Evolutionary conservation across 805 yeast species (phyloP), one percentile per base, ranked within the genome.

Genomic region (Millerozyma acaciae): DNA sequence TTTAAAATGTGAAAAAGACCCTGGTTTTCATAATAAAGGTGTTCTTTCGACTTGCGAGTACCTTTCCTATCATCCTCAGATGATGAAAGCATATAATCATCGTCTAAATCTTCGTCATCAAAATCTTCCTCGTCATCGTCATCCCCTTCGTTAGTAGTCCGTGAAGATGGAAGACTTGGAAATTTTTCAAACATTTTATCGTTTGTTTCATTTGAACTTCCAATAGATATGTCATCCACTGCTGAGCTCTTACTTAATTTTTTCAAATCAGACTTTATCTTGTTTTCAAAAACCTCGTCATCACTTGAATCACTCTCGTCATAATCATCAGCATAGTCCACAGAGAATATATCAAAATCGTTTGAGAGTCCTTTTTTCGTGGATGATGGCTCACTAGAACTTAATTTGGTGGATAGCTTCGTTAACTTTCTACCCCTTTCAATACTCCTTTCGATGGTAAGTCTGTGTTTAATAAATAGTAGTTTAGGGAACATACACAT

Each of bases 401-500:
- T n/a, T n/a, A n/a, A n/a, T 16, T 35, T 40, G 25, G 25, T 40
- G 4, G 51, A 37, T 14, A 43, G 32, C 34, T 42, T 56, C 18
- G 51, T 39, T 4, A 27, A 31, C 21, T 56, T 60, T 33, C 71
- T 55, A 1, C 84, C 84, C 23, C 58, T 49, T 28, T 73, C 78
- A 21, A 83, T 77, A 6, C 76, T 72, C 32, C 82, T 55, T 53
- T 84, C 90, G n/a, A 84, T 75, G 26, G 62, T 62, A 22, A 80
- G 46, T 33, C 89, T 65, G 50, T 83, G 81, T 42, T 70, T 73
- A 20, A 84, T 76, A 50, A 83, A 84, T 13, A 75, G 48, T 10
- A 84, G 42, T 40, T 79, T 74, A 2, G 93, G 93, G 49, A 65
- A 84, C 32, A 84, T 73, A 10, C 80, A 73, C 19, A 65, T 55